Conservation (phyloP, 1,139 yeast genomes). For the Magnusiomyces tetraspermus region DNA sequence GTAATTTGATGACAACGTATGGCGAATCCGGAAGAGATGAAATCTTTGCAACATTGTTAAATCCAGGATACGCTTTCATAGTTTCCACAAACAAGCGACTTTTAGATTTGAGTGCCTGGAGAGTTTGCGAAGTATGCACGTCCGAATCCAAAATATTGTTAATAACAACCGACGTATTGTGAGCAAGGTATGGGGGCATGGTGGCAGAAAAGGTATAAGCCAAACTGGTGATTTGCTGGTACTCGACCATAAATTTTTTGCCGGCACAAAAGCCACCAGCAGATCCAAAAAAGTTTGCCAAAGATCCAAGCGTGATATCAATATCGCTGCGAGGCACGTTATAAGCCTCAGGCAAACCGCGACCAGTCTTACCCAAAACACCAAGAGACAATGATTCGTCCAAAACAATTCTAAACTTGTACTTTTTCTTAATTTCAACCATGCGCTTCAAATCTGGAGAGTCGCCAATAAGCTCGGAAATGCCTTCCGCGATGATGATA, state of each 20-base stretch:
- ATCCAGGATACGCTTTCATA: slow-evolving; percentile 28
- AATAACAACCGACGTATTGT: slow-evolving; percentile 56
- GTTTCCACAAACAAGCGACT: slow-evolving; percentile 32
- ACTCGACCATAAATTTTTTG: slow-evolving; percentile 70
- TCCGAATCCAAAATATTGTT: slow-evolving; percentile 19
- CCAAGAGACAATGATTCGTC: slow-evolving; percentile 89
- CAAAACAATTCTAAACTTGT: slow-evolving; percentile 72
- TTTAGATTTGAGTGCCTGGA: slow-evolving; percentile 33
- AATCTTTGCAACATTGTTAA: slow-evolving; percentile 36
- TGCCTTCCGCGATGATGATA: slow-evolving; percentile 83
- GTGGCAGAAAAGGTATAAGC: slow-evolving; percentile 95
- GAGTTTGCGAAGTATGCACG: slow-evolving; percentile 27
- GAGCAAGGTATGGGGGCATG: slow-evolving; percentile 84
- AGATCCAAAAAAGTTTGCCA: slow-evolving; percentile 76
- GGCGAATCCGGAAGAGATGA: slow-evolving; percentile 59
- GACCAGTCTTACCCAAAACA: slow-evolving; percentile 72
- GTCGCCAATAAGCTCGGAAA: slow-evolving; percentile 77
- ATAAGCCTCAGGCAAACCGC: slow-evolving; percentile 71
- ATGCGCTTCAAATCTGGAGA: slow-evolving; percentile 62
- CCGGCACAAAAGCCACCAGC: slow-evolving; percentile 97
- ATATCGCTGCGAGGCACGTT: slow-evolving; percentile 52
- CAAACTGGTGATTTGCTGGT: slow-evolving; percentile 80
- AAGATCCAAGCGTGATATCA: slow-evolving; percentile 78
- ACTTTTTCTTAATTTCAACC: slow-evolving; percentile 66
- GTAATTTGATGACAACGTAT: slow-evolving; percentile 44